A percentile compares a stretch with the other conserved stretches of the same genome.
These are phyloP conservation scores for Trichophyton mentagrophytes DNA, from an alignment of 2,329 filamentous ascomycete genomes.

Conservation along the genomic window DNA sequence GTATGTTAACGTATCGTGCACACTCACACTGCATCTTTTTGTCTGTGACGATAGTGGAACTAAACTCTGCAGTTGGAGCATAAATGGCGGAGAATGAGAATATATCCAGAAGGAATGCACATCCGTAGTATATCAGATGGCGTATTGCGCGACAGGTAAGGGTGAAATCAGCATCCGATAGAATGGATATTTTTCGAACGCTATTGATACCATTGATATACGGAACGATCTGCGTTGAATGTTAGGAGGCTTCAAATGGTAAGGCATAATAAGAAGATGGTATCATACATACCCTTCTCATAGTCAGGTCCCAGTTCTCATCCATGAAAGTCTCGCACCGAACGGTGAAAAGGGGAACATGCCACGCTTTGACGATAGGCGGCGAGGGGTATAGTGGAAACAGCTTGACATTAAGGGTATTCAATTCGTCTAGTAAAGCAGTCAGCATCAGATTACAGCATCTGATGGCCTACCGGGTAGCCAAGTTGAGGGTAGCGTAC, in stretches of 20 bases:
- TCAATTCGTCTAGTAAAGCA: conserved; percentile 59
- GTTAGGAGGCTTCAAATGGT: neutral
- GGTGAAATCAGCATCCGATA: conserved; percentile 74
- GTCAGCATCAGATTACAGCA: neutral
- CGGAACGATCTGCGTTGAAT: conserved; percentile 50
- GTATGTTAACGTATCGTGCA: conserved; percentile 61
- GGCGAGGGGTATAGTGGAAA: conserved; percentile 73
- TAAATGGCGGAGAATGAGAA: conserved; percentile 93
- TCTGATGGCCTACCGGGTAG: no score
- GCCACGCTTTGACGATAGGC: conserved; percentile 68
- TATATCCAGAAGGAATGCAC: conserved; percentile 78
- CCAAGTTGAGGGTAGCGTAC: conserved; percentile 36
- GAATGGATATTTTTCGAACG: conserved; percentile 70
- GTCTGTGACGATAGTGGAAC: conserved; percentile 61
- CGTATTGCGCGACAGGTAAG: conserved; percentile 76
- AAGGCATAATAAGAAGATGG: conserved; percentile 11
- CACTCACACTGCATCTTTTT: conserved; percentile 75
- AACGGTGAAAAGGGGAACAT: conserved; percentile 69
- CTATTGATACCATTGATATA: conserved; percentile 86
- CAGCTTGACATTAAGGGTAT: conserved; percentile 91
- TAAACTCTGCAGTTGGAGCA: conserved; percentile 64
- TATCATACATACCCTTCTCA: conserved; percentile 36
- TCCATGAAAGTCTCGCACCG: conserved; percentile 41
- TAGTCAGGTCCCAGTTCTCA: conserved; percentile 43
- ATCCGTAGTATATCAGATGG: conserved; percentile 87